Evolutionary conservation across 345 rosid species (phyloP), one percentile per base, ranked within the genome.

Genomic region (Acer saccharum): DNA sequence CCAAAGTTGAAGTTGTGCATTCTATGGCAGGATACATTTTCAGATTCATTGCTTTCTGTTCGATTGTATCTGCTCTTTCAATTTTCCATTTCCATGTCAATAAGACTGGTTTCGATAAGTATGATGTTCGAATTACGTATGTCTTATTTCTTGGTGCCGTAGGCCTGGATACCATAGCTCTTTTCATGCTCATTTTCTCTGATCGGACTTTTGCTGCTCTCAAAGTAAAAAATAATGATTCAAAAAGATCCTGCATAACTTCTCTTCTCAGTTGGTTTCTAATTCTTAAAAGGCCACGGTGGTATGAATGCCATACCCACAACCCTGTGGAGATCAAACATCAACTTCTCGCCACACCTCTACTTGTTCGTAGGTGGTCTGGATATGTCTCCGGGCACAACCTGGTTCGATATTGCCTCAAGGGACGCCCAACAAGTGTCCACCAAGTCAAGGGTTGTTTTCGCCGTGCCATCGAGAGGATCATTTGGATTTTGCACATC

Each of bases 1-100:
- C 93, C 1, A 90, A 92, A 76, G 89, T 79, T 0, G 65, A 69
- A 0, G 89, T 87, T 69, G 84, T 89, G n/a, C 93, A 88, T 14
- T 35, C 39, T 35, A 35, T 32, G 35, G 35, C 35, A 32, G 35
- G 35, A 32, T 32, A 32, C 35, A 5, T 32, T 32, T 32, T 32
- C 35, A 32, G 35, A 32, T 32, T 32, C 35, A 32, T 32, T 32
- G 35, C 35, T 32, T 32, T 32, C 2, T 5, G 35, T 32, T 32
- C 35, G 0, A 32, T 32, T 32, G 35, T 32, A 5, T 32, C 35
- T 32, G 35, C 35, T 32, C 2, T 32, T 32, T 32, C 35, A 32
- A 3, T 3, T 32, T 32, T 32, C 5, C 35, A 32, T 32, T 32
- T 32, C 35, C 35, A 32, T 32, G 35, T 32, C 35, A 32, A 32